Conservation (phyloP, 352 stramenopile genomes). For the Pythium monospermum region DNA sequence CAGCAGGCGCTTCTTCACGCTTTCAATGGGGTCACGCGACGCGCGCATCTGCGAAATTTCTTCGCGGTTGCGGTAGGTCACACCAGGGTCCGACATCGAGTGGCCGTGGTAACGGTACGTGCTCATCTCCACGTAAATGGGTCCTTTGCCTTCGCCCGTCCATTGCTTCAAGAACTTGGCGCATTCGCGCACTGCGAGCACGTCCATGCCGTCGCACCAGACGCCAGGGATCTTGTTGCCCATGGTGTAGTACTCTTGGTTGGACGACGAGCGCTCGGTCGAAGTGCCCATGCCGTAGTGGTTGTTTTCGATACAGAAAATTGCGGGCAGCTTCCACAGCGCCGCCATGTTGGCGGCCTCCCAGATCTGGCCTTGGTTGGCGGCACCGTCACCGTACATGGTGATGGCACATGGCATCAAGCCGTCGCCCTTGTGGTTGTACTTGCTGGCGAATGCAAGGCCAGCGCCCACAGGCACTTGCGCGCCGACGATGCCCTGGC, state of each 20-base stretch:
- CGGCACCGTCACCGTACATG: conserved; percentile 98
- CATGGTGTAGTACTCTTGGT: conserved; percentile 99
- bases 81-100: conserved; percentile 99
- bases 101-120: conserved; percentile 99
- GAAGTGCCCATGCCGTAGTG: conserved; percentile 99
- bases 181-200: conserved; percentile 96
- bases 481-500: conserved; percentile 97
- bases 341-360: conserved; percentile 96
- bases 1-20: conserved; percentile 97
- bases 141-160: conserved; percentile 94
- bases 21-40: conserved; percentile 98
- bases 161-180: conserved; percentile 97
- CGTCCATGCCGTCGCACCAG: conserved; percentile 99
- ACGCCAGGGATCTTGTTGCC: conserved; percentile 99
- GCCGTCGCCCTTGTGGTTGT: conserved; percentile 92
- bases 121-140: conserved; percentile 99
- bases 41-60: conserved; percentile 99
- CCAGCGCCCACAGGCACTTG: conserved; percentile 98
- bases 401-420: conserved; percentile 93
- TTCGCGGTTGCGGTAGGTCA: conserved; percentile 99
- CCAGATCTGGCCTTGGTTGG: conserved; percentile 99
- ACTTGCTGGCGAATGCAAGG: conserved; percentile 99
- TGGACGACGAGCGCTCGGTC: conserved; percentile 94
- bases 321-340: conserved; percentile 98
- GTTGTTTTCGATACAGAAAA: conserved; percentile 99